phyloP scores from a whole-genome alignment of 129 eudicot genomes.

The Centella asiatica region DNA sequence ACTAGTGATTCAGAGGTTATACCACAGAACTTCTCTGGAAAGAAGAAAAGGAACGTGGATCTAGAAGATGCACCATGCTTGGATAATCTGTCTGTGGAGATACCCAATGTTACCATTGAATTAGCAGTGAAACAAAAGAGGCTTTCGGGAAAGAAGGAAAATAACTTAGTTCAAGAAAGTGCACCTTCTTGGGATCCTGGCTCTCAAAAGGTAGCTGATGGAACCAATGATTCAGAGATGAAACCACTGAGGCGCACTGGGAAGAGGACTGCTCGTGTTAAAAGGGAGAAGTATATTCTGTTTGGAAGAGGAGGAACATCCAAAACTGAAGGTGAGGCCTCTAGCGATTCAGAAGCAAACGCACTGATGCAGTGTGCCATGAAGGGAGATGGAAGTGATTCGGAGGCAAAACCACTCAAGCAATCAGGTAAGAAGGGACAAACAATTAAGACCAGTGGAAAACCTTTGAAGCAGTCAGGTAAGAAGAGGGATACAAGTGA shows the following conservation, averaged over 20 bases:
- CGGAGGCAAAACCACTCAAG: slow-evolving; percentile 34
- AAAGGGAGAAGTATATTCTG: slow-evolving; percentile 22
- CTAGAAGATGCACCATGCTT: slow-evolving; percentile 25
- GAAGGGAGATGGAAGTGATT: slow-evolving; percentile 36
- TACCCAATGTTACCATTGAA: not conserved
- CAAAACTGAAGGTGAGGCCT: slow-evolving; percentile 29
- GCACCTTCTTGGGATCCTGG: slow-evolving; percentile 18
- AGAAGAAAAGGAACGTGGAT: slow-evolving; percentile 14
- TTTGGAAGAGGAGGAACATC: slow-evolving; percentile 9
- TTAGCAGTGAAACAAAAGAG: not conserved
- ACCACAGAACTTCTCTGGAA: slow-evolving; percentile 23
- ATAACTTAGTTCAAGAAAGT: slow-evolving; percentile 25
- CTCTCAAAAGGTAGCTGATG: slow-evolving; percentile 35
- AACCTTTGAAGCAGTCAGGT: slow-evolving; percentile 28
- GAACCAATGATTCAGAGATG: slow-evolving; percentile 23
- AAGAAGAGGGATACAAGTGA: slow-evolving; percentile 38
- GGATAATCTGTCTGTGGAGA: not conserved
- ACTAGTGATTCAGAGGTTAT: slow-evolving; percentile 24
- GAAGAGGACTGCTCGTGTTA: slow-evolving; percentile 21
- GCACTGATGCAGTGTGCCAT: slow-evolving; percentile 22
- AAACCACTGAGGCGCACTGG: not conserved
- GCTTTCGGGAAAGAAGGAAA: slow-evolving; percentile 20
- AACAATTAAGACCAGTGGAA: slow-evolving; percentile 39
- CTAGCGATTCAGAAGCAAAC: slow-evolving; percentile 26
- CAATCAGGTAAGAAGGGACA: slow-evolving; percentile 32